A percentile compares a stretch with the other conserved stretches of the same genome.
Conservation (phyloP, 345 rosid species). For the Eucalyptus cloeziana region DNA sequence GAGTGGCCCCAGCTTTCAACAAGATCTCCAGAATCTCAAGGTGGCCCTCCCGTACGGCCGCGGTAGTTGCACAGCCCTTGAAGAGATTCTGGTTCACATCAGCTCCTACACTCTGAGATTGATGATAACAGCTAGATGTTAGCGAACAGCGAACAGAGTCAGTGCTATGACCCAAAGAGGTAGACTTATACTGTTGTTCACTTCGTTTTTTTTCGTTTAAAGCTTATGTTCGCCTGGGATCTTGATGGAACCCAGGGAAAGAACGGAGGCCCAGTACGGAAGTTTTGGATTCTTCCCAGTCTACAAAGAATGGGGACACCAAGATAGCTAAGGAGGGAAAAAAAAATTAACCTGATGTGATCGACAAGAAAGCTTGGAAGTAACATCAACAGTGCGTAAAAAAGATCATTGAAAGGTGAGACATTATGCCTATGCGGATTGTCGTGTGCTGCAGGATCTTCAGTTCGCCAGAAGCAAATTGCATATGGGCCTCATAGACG, state of each 20-base stretch:
- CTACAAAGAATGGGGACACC: background rate
- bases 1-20: conserved; percentile 85
- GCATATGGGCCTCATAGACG: background rate
- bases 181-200: background rate
- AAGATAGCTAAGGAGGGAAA: conserved; percentile 5
- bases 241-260: background rate
- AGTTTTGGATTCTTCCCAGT: conserved; percentile 8
- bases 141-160: background rate
- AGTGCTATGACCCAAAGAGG: background rate
- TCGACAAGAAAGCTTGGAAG: conserved; percentile 7
- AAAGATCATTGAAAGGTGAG: background rate
- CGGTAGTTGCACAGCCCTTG: conserved; percentile 87
- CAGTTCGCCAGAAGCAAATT: background rate
- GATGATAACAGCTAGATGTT: background rate
- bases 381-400: background rate
- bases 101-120: conserved; percentile 73
- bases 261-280: background rate
- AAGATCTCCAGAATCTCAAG: conserved; percentile 75
- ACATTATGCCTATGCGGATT: background rate
- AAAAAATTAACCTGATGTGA: background rate
- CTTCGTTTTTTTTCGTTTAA: background rate
- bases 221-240: background rate
- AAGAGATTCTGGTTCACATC: conserved; percentile 92
- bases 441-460: background rate
- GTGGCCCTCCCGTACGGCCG: conserved; percentile 87